Evolutionary conservation across 179 eudicot species (phyloP).

Genomic region (Spergularia azorica): DNA sequence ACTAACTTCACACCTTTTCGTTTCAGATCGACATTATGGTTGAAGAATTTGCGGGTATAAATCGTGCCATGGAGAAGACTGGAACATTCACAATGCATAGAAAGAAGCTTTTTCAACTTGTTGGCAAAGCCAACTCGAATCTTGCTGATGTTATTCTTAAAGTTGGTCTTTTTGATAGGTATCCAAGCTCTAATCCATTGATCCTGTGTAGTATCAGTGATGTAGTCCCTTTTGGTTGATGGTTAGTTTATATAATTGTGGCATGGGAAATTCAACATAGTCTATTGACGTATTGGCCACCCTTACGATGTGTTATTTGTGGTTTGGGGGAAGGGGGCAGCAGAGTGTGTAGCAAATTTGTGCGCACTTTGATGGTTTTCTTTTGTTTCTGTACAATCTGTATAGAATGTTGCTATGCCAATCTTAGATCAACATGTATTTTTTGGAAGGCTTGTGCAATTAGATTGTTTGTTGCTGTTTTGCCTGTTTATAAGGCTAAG

Average conservation of each 20-base stretch:
- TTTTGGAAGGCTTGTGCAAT: too few relatives aligned
- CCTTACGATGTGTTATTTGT: too few relatives aligned
- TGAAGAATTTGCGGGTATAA: slow-evolving; percentile 82
- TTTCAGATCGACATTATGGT: slow-evolving; percentile 86
- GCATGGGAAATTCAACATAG: too few relatives aligned
- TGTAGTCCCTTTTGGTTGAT: neutral
- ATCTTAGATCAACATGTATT: too few relatives aligned
- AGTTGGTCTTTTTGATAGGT: slow-evolving; percentile 97
- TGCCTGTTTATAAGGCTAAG: too few relatives aligned
- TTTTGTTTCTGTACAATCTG: too few relatives aligned
- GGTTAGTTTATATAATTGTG: neutral
- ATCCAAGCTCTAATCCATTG: slow-evolving; percentile 11
- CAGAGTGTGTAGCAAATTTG: too few relatives aligned
- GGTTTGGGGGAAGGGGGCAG: too few relatives aligned
- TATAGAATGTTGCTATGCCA: too few relatives aligned
- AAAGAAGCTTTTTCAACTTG: slow-evolving; percentile 88
- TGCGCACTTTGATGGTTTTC: too few relatives aligned
- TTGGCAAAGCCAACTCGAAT: slow-evolving; percentile 93
- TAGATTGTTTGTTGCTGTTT: too few relatives aligned
- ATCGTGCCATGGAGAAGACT: slow-evolving; percentile 86
- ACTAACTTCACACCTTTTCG: neutral
- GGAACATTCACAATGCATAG: slow-evolving; percentile 85
- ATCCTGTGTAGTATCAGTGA: neutral
- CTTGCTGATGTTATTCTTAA: slow-evolving; percentile 89
- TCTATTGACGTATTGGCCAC: too few relatives aligned